Evolutionary conservation across 2,329 filamentous ascomycete species (phyloP).

Genomic region (Coleophoma eucalyptorum): DNA sequence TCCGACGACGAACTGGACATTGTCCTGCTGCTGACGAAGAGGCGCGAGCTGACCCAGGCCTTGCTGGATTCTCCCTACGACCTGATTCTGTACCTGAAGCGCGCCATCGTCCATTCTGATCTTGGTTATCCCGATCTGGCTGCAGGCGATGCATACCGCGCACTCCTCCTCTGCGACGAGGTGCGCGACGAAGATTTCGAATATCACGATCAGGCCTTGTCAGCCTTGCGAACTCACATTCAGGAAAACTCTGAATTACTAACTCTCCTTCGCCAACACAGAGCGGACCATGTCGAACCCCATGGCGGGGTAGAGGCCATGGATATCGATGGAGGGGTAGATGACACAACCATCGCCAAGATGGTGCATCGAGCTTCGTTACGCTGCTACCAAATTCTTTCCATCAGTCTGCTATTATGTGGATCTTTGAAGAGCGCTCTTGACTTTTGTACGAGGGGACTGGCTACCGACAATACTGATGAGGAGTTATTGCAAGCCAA

Average conservation of each 20-base stretch:
- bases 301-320: slow-evolving; percentile 18
- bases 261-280: slow-evolving; percentile 34
- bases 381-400: slow-evolving; percentile 55
- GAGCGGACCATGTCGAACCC: slow-evolving; percentile 7
- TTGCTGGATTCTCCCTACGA: slow-evolving; percentile 54
- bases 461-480: slow-evolving; percentile 50
- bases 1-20: slow-evolving; percentile 13
- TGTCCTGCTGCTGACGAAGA: slow-evolving; percentile 43
- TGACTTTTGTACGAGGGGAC: slow-evolving; percentile 61
- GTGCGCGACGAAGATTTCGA: slow-evolving; percentile 75
- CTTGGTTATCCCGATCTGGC: slow-evolving; percentile 89
- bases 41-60: slow-evolving; percentile 52
- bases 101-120: slow-evolving; percentile 66
- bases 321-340: slow-evolving; percentile 28
- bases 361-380: slow-evolving; percentile 48
- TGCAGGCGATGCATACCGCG: slow-evolving; percentile 84
- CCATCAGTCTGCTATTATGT: slow-evolving; percentile 56
- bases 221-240: slow-evolving; percentile 23
- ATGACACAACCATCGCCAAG: slow-evolving; percentile 30
- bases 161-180: slow-evolving; percentile 82
- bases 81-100: slow-evolving; percentile 60
- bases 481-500: slow-evolving; percentile 50
- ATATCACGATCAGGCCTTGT: slow-evolving; percentile 67
- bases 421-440: slow-evolving; percentile 66
- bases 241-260: slow-evolving; percentile 30